A percentile compares a stretch with the other conserved stretches of the same genome.
Conservation (phyloP, 768 basidiomycete species). For the Calocybe indica region DNA sequence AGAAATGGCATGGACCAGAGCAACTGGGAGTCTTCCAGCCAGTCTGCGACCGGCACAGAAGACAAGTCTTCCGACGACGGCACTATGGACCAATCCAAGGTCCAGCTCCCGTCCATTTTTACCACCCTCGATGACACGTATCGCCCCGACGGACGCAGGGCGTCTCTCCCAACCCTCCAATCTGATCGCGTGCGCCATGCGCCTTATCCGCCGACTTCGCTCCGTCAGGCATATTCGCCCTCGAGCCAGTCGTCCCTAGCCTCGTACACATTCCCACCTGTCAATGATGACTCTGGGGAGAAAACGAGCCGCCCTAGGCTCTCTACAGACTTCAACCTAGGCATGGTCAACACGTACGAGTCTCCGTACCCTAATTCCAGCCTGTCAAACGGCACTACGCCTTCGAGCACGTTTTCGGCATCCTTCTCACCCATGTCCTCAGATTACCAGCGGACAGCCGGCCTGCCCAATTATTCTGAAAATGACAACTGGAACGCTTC, state of each 20-base stretch:
- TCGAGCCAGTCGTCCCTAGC: constrained; percentile 37
- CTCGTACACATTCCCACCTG: constrained; percentile 53
- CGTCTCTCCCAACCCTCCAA: constrained; percentile 57
- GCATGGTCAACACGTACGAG: constrained; percentile 32
- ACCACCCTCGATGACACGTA: constrained; percentile 59
- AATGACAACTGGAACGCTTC: constrained; percentile 51
- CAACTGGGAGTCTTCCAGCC: constrained; percentile 26
- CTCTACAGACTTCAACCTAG: constrained; percentile 41
- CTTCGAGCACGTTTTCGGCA: constrained; percentile 40
- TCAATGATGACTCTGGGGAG: constrained; percentile 31
- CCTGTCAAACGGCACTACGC: constrained; percentile 45
- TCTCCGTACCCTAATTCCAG: constrained; percentile 45
- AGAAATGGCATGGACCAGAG: constrained; percentile 28
- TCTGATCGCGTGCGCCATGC: constrained; percentile 52
- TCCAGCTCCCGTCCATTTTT: constrained; percentile 73
- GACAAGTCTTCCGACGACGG: constrained; percentile 35
- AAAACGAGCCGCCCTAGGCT: constrained; percentile 40
- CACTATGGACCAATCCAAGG: constrained; percentile 39
- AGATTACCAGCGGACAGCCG: constrained; percentile 39
- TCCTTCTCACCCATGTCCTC: constrained; percentile 43
- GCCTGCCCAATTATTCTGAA: constrained; percentile 40
- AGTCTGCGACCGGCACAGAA: constrained; percentile 19
- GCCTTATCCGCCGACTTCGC: constrained; percentile 47
- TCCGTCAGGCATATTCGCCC: constrained; percentile 44
- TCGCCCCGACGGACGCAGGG: constrained; percentile 51